Base-by-base conservation (phyloP, 2,329 filamentous ascomycete species). In the Pseudogymnoascus sp. region DNA sequence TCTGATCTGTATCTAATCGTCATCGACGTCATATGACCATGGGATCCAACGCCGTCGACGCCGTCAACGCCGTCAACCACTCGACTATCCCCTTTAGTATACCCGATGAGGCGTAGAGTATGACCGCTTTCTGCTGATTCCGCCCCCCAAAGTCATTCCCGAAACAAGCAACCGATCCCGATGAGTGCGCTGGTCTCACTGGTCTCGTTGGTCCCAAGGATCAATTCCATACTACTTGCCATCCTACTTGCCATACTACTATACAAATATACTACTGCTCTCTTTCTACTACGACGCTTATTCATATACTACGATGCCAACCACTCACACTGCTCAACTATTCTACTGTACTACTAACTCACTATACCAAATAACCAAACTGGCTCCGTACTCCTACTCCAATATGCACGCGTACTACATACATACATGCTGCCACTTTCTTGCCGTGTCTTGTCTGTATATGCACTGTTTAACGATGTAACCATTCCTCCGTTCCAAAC, bases 11-110 rank as follows among this genome's bases (percentile, higher is more conserved):
- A 28, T 54, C 47, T 54, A 54, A 33, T 54, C 47, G 47, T 54
- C 47, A 54, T 54, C 47, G 47, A 54, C 47, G 47, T 54, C 47
- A 54, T 54, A n/a, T 54, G 47, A 54, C 28, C 16, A 14, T 54
- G 28, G 28, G 25, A 54, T 54, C 47, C 9, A 18, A 35, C 28
- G 28, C 20, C 20, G 18, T 47, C 41, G 25, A 47, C 20, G 41
- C 47, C 47, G 28, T 33, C 43, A 30, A 18, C 25, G 22, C 41
- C 41, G 22, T 54, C 28, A 54, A 33, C 28, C 5, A 54, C 20
- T 11, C 20, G 14, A 35, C 9, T 33, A 54, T 28, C 47, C 18
- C 7, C n/a, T 54, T 54, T 54, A 54, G 47, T 54, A 33, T 33
- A 33, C 47, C 28, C 47, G 28, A 54, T 54, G 28, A 54, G 47